A percentile compares a stretch with the other conserved stretches of the same genome.
These are phyloP conservation scores for Clonostachys chloroleuca DNA, from an alignment of 2,329 filamentous ascomycete species.

Conservation along the genomic window DNA sequence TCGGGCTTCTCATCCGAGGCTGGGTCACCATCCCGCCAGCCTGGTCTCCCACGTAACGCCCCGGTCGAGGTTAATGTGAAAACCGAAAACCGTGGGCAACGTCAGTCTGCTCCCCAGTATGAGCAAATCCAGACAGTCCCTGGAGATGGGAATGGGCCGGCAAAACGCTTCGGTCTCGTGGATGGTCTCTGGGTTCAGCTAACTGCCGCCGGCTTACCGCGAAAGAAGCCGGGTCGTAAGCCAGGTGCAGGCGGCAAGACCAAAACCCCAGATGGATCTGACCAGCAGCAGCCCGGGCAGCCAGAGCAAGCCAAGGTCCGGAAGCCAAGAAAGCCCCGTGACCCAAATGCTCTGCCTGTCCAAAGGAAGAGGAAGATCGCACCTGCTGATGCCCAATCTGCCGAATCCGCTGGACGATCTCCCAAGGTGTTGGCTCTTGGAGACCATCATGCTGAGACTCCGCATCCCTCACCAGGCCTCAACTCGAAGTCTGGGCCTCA, in stretches of 20 bases:
- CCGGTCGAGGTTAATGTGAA: constrained; percentile 48
- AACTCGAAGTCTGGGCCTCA: neutral
- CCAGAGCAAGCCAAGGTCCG: constrained; percentile 42
- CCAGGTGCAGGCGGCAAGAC: constrained; percentile 50
- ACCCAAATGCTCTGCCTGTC: constrained; percentile 51
- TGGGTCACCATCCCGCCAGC: constrained; percentile 35
- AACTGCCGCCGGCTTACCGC: constrained; percentile 52
- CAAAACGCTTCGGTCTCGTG: constrained; percentile 23
- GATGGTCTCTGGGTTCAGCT: constrained; percentile 40
- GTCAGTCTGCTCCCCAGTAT: neutral
- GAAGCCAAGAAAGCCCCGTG: constrained; percentile 51
- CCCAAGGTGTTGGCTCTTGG: constrained; percentile 3
- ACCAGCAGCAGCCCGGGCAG: constrained; percentile 7
- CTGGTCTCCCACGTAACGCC: constrained; percentile 11
- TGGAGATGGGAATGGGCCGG: constrained; percentile 1
- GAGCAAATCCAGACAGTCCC: constrained; percentile 7
- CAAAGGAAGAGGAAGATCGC: constrained; percentile 51
- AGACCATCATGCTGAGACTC: neutral
- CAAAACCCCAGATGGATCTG: constrained; percentile 30
- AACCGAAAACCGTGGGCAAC: constrained; percentile 19
- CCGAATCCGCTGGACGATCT: constrained; percentile 16
- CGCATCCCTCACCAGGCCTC: neutral
- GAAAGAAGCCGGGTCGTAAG: constrained; percentile 63
- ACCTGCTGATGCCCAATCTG: constrained; percentile 22
- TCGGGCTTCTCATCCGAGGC: constrained; percentile 45